A percentile compares a stretch with the other conserved stretches of the same genome.
Conservation (phyloP, 495 filamentous ascomycete genomes). For the Aspergillus nidulans region DNA sequence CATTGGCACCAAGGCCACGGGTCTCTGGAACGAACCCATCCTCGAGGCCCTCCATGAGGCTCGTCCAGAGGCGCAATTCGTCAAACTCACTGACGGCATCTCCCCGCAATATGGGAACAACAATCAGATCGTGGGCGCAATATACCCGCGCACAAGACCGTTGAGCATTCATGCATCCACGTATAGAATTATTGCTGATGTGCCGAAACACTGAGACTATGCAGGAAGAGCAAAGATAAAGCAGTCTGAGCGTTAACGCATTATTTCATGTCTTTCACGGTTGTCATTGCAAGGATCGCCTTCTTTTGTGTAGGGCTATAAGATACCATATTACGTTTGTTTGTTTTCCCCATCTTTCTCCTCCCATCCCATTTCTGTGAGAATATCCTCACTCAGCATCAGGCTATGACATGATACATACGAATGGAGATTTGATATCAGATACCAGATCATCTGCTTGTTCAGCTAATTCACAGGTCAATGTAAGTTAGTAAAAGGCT, state of each 20-base stretch:
- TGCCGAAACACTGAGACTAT: conserved; percentile 20
- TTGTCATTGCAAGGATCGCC: neutral
- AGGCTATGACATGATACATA: neutral
- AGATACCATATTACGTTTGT: conserved; percentile 2
- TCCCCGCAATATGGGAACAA: conserved; percentile 29
- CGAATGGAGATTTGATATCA: neutral
- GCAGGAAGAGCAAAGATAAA: neutral
- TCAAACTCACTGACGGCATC: conserved; percentile 55
- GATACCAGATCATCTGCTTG: neutral
- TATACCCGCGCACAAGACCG: conserved; percentile 29
- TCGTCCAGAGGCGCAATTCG: conserved; percentile 51
- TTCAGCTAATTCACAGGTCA: neutral
- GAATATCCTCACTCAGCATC: neutral
- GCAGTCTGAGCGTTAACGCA: neutral
- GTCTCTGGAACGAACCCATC: conserved; percentile 66
- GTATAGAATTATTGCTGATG: conserved; percentile 35
- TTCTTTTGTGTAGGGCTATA: conserved; percentile 13
- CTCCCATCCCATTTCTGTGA: conserved; percentile 1
- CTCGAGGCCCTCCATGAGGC: conserved; percentile 48
- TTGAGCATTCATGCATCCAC: conserved; percentile 28
- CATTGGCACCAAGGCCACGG: conserved; percentile 51
- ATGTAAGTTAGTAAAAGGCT: neutral
- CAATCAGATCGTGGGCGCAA: conserved; percentile 26
- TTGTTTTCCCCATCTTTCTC: neutral
- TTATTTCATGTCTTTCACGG: neutral